Evolutionary conservation across 768 basidiomycete species (phyloP).

Genomic region (Boletus rubescentipes): DNA sequence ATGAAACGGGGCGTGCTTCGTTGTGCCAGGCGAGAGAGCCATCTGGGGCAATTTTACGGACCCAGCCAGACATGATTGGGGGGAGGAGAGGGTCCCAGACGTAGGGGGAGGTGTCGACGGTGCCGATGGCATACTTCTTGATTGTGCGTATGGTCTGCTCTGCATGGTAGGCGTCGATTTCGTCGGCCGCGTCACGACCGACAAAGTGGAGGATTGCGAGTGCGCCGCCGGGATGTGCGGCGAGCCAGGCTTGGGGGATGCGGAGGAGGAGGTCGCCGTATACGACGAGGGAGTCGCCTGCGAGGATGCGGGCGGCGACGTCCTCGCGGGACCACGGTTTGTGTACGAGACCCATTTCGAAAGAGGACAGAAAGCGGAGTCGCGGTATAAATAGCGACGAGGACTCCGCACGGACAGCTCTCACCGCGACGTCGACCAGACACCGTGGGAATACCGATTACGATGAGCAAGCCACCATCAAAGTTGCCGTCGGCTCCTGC

Average conservation of each 20-base stretch:
- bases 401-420: constrained; percentile 3
- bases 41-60: constrained; percentile 49
- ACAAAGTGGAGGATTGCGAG: constrained; percentile 93
- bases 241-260: constrained; percentile 76
- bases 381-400: constrained; percentile 27
- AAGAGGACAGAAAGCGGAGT: not conserved
- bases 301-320: constrained; percentile 69
- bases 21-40: constrained; percentile 55
- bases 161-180: constrained; percentile 89
- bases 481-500: constrained; percentile 9
- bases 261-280: constrained; percentile 62
- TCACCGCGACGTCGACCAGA: not conserved
- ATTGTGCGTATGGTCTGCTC: constrained; percentile 36
- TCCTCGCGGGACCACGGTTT: constrained; percentile 47
- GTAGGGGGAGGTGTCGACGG: constrained; percentile 51
- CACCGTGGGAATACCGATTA: not conserved
- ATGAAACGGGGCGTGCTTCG: constrained; percentile 52
- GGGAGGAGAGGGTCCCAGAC: constrained; percentile 80
- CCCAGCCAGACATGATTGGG: constrained; percentile 85
- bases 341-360: constrained; percentile 32
- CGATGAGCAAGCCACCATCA: constrained; percentile 34
- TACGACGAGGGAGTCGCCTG: constrained; percentile 75
- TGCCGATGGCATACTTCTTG: constrained; percentile 61
- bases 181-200: constrained; percentile 92
- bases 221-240: constrained; percentile 84